A percentile compares a stretch with the other conserved stretches of the same genome.
phyloP scores from a whole-genome alignment of 805 yeast genomes.

The Maudiozyma barnettii region DNA sequence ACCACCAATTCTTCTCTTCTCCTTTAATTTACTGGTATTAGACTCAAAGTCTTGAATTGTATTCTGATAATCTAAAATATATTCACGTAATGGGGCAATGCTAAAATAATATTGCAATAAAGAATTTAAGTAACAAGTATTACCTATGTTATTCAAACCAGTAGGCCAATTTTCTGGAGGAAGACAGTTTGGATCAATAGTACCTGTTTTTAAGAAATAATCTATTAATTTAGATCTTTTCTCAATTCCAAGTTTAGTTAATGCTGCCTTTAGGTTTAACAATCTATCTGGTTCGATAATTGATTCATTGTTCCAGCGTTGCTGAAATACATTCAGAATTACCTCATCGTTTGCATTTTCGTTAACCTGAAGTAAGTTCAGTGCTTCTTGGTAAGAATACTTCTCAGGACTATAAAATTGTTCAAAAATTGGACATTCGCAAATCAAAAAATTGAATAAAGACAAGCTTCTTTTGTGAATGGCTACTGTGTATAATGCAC shows the following conservation, averaged over 20 bases:
- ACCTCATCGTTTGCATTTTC: conserved; percentile 43
- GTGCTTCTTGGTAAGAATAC: conserved; percentile 35
- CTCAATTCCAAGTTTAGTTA: conserved; percentile 45
- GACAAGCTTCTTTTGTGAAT: conserved; percentile 44
- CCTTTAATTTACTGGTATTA: conserved; percentile 4
- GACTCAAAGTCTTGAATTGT: conserved; percentile 23
- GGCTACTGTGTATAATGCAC: conserved; percentile 58
- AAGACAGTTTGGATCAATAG: conserved; percentile 46
- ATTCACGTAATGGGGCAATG: conserved; percentile 67
- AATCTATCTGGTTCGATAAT: conserved; percentile 36
- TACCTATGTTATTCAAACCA: conserved; percentile 90
- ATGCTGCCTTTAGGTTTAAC: conserved; percentile 45
- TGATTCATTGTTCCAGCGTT: conserved; percentile 22
- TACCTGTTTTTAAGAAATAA: conserved; percentile 52
- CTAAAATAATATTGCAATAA: conserved; percentile 84
- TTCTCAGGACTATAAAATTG: conserved; percentile 20
- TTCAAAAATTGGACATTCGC: conserved; percentile 24
- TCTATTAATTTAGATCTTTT: conserved; percentile 47
- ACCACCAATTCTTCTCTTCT: conserved; percentile 72
- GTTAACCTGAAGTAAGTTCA: conserved; percentile 39
- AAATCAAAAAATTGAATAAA: conserved; percentile 45
- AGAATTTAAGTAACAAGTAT: conserved; percentile 90
- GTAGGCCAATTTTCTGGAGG: conserved; percentile 75
- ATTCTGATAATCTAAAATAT: conserved; percentile 47
- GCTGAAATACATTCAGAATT: conserved; percentile 29